phyloP scores from a whole-genome alignment of 164 flowering plant species.

The Vitis rupestris region DNA sequence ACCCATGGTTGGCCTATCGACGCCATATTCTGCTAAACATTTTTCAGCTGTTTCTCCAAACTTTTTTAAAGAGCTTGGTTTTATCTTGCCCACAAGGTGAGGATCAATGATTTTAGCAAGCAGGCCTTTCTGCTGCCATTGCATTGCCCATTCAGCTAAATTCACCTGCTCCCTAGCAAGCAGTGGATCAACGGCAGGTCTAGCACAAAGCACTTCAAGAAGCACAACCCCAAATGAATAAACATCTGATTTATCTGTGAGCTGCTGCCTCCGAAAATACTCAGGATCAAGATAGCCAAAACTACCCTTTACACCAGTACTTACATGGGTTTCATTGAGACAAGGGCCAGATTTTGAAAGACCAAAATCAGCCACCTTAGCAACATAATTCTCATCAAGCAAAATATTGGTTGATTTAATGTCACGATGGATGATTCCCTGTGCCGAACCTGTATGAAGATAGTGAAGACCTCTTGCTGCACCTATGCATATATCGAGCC shows the following conservation, averaged over 20 bases:
- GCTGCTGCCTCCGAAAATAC: constrained; percentile 64
- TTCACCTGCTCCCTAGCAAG: constrained; percentile 68
- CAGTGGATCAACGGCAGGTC: constrained; percentile 65
- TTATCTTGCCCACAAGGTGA: constrained; percentile 44
- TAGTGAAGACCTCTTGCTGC: constrained; percentile 71
- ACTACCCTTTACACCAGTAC: constrained; percentile 76
- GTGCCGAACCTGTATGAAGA: constrained; percentile 67
- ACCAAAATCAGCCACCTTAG: constrained; percentile 76
- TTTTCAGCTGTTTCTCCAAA: constrained; percentile 69
- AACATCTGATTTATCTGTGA: constrained; percentile 69
- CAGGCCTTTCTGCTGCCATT: constrained; percentile 54
- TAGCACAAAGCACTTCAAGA: constrained; percentile 67
- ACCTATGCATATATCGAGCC: constrained; percentile 70
- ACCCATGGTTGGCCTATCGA: constrained; percentile 79
- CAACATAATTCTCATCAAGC: constrained; percentile 52
- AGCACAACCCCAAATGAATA: constrained; percentile 71
- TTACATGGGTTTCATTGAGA: constrained; percentile 63
- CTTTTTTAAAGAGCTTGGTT: constrained; percentile 50
- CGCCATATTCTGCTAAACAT: constrained; percentile 76
- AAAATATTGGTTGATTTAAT: constrained; percentile 67
- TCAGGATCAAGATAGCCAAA: constrained; percentile 74
- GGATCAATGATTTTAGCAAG: constrained; percentile 60
- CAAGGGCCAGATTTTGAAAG: constrained; percentile 71
- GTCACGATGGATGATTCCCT: constrained; percentile 73
- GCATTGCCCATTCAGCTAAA: constrained; percentile 76